These are phyloP conservation scores for Rhizoctonia solani DNA, from an alignment of 1,284 basidiomycete genomes.

Conservation along the genomic window DNA sequence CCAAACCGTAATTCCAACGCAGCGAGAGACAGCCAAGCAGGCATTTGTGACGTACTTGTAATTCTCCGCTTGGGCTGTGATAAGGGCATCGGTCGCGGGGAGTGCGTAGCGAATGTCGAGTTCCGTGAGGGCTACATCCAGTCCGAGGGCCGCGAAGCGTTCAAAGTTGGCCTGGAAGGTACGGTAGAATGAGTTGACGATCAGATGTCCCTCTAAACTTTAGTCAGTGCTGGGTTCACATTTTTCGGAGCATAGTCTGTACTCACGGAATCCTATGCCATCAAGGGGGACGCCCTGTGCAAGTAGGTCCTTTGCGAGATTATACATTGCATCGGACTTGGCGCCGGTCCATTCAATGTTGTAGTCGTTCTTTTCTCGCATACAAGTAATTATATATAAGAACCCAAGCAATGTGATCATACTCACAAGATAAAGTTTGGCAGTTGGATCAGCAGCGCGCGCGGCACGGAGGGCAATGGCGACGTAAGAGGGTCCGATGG, in stretches of 20 bases:
- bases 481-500: slow-evolving; percentile 52
- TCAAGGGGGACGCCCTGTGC: slow-evolving; percentile 53
- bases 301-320: slow-evolving; percentile 52
- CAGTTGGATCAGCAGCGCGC: slow-evolving; percentile 51
- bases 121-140: slow-evolving; percentile 54
- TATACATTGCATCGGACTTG: slow-evolving; percentile 54
- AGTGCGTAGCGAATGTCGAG: slow-evolving; percentile 48
- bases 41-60: slow-evolving; percentile 53
- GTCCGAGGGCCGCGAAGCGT: slow-evolving; percentile 54
- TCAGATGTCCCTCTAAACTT: slow-evolving; percentile 49
- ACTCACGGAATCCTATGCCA: slow-evolving; percentile 52
- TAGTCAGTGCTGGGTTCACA: background rate
- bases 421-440: slow-evolving; percentile 19
- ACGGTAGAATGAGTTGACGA: slow-evolving; percentile 54
- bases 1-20: slow-evolving; percentile 34
- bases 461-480: slow-evolving; percentile 53
- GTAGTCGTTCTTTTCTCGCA: slow-evolving; percentile 55
- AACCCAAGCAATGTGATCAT: background rate
- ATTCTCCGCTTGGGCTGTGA: slow-evolving; percentile 56
- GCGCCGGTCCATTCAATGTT: slow-evolving; percentile 47
- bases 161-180: slow-evolving; percentile 51
- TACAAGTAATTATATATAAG: background rate
- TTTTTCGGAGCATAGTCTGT: background rate
- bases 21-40: slow-evolving; percentile 46
- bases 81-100: slow-evolving; percentile 52